A percentile compares a stretch with the other conserved stretches of the same genome.
Evolutionary conservation across 176 grass and related monocot genomes (phyloP).

Genomic region (Raddia guianensis): DNA sequence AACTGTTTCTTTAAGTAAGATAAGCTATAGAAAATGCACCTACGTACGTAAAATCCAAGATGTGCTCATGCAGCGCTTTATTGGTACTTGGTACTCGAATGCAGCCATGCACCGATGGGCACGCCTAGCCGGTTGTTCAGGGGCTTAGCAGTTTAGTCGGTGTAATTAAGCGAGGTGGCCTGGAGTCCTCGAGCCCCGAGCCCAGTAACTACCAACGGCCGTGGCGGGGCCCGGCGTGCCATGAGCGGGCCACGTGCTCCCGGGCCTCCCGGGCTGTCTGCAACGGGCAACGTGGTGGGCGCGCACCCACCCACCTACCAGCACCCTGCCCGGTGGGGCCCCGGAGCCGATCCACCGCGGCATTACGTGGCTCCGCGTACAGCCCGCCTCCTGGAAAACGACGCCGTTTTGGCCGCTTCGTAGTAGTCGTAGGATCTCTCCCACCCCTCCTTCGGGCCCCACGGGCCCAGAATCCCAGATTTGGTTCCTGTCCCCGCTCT

Average conservation of each 20-base stretch:
- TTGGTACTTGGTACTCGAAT: no score
- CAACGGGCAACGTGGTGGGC: constrained; percentile 54
- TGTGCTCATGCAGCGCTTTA: no score
- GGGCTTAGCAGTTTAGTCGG: not conserved
- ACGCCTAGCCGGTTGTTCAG: not conserved
- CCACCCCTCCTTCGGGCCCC: not conserved
- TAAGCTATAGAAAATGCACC: no score
- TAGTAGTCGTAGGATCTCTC: constrained; percentile 7
- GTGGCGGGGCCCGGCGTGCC: not conserved
- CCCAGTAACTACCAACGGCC: constrained; percentile 48
- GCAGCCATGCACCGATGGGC: no score
- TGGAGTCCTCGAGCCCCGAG: constrained; percentile 33
- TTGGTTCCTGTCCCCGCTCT: not conserved
- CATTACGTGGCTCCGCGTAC: constrained; percentile 42
- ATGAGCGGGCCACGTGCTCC: constrained; percentile 46
- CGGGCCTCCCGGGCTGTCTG: constrained; percentile 43
- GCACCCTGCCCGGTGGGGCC: not conserved
- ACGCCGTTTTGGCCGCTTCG: not conserved
- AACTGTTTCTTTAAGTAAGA: no score
- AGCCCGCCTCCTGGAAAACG: constrained; percentile 47
- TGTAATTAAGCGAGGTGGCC: not conserved
- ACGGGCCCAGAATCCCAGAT: constrained; percentile 7
- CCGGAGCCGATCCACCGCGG: constrained; percentile 1
- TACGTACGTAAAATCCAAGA: no score
- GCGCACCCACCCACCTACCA: constrained; percentile 16